Base-by-base conservation (phyloP, 352 stramenopile species). In the Pythium utonaiense region DNA sequence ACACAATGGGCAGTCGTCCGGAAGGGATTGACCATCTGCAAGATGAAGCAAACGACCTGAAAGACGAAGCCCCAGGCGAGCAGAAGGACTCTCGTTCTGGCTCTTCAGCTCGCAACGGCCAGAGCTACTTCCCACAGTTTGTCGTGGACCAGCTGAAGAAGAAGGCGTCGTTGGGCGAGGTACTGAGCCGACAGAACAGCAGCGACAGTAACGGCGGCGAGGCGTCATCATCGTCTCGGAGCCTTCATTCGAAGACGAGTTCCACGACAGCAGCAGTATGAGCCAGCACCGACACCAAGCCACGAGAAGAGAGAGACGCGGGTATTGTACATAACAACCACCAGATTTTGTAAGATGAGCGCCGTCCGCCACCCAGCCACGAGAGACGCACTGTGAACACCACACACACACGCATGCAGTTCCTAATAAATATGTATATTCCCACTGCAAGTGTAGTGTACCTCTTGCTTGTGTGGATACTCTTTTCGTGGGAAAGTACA, bases 121-220 rank as follows among this genome's bases (percentile, higher is more conserved):
- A 57, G 33, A 59, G 48, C 45, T 68, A 63, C 49, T 68, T 68
- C 28, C 61, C 61, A 17, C 53, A 62, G 61, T 68, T 68, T 57
- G 54, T 68, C 38, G 61, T 63, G 12, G 61, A 63, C 21, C 61
- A 60, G 24, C 27, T 68, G 19, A 68, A 68, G 54, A 62, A 56
- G 53, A 60, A 60, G 31, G 25, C 59, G 8, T 60, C 59, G 16
- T 17, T 55, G n/a, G 36, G 22, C 19, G 40, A 52, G 14, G 16
- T 21, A 22, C 24, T 50, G 13, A 65, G 50, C 6, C 41, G 50
- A n/a, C 27, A 53, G 6, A 50, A 50, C 30, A 50, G 42, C 30
- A 36, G 40, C 21, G 14, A 49, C 14, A 45, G 31, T n/a, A 16
- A 49, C 19, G 41, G 31, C 28, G 28, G 30, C 49, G 49, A 24